phyloP scores from a whole-genome alignment of 2,329 filamentous ascomycete genomes.

The Microsporum ferrugineum region DNA sequence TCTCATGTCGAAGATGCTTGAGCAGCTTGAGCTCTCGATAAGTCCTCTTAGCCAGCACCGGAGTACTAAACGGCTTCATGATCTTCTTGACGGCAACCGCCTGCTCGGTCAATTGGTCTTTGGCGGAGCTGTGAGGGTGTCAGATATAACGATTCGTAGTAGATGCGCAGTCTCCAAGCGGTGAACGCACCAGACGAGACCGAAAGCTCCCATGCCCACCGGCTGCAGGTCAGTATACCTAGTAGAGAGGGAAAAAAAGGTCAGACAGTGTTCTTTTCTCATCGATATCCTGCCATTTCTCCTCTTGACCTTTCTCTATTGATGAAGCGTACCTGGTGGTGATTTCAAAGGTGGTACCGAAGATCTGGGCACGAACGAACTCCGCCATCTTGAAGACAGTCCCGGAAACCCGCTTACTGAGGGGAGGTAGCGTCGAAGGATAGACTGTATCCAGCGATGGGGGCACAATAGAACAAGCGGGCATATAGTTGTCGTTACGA shows the following conservation, averaged over 20 bases:
- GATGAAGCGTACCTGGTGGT: conserved; percentile 65
- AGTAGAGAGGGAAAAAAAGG: background rate
- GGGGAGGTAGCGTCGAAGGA: background rate
- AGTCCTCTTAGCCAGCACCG: conserved; percentile 91
- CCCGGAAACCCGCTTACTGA: background rate
- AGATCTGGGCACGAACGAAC: conserved; percentile 98
- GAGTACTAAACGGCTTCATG: conserved; percentile 99
- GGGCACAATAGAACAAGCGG: too few relatives aligned
- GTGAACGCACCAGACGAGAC: conserved; percentile 74
- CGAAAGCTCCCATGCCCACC: conserved; percentile 98
- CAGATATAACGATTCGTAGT: background rate
- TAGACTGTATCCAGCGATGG: too few relatives aligned
- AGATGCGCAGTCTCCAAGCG: background rate
- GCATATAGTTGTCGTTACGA: too few relatives aligned
- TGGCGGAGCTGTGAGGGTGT: conserved; percentile 59
- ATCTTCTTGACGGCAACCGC: conserved; percentile 99
- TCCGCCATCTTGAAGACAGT: conserved; percentile 61
- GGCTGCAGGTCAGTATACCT: conserved; percentile 98
- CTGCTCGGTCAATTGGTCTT: conserved; percentile 93
- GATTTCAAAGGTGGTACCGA: conserved; percentile 98
- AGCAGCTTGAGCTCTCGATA: conserved; percentile 95
- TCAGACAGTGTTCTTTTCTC: background rate
- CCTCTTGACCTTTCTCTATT: background rate
- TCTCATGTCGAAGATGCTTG: conserved; percentile 94
- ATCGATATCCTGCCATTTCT: background rate